Evolutionary conservation across 768 basidiomycete genomes (phyloP).

Genomic region (Tulasnella sp.): DNA sequence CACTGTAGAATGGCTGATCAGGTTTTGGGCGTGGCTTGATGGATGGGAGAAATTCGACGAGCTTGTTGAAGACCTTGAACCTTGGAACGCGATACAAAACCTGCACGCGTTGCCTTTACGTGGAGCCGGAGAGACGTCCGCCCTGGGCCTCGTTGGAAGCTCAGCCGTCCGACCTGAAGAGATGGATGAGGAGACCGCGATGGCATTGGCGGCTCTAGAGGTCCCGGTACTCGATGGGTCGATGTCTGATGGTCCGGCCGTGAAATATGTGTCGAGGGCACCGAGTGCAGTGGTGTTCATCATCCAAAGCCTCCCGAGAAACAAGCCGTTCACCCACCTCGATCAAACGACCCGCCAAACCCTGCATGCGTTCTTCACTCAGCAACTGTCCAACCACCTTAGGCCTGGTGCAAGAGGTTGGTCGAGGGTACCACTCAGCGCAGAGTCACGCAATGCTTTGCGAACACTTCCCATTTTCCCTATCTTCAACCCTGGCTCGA

Average conservation of each 20-base stretch:
- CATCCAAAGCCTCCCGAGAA: not conserved
- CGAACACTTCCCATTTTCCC: not conserved
- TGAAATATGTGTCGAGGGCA: not conserved
- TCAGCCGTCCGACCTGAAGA: not conserved
- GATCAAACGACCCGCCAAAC: not conserved
- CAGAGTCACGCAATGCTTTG: not conserved
- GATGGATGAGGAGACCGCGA: not conserved
- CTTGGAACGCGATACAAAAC: not conserved
- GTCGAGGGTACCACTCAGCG: not conserved
- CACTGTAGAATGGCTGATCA: slow-evolving; percentile 38
- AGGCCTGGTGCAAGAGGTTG: no score
- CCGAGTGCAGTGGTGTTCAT: not conserved
- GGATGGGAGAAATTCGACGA: slow-evolving; percentile 29
- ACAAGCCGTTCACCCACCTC: not conserved
- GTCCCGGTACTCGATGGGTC: not conserved
- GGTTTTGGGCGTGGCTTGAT: slow-evolving; percentile 47
- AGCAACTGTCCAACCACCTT: not conserved
- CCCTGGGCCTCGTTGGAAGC: not conserved
- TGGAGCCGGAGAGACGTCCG: not conserved
- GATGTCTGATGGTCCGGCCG: not conserved
- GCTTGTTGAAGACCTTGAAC: not conserved
- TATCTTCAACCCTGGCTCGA: not conserved
- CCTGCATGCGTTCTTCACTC: not conserved
- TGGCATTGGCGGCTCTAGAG: not conserved
- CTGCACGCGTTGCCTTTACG: not conserved